Percentiles rank a stretch among this genome's conserved stretches.
phyloP scores from a whole-genome alignment of 208 protist species.

The Naegleria fowleri region DNA sequence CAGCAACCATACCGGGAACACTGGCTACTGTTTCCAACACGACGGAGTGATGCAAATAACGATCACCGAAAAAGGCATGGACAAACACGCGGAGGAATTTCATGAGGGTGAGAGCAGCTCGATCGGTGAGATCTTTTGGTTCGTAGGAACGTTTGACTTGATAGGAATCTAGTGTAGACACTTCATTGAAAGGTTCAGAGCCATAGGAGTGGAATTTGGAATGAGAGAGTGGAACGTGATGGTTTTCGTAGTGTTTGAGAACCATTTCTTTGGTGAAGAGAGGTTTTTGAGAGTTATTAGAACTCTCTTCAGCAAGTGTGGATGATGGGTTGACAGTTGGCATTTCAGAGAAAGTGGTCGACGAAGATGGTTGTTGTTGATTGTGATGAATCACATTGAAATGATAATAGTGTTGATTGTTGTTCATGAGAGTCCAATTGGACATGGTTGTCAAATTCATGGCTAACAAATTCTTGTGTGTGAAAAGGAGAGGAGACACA shows the following conservation, averaged over 20 bases:
- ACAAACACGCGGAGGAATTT: not conserved
- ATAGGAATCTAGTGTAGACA: not conserved
- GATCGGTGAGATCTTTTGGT: not conserved
- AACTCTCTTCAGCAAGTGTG: too few relatives aligned
- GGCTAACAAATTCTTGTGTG: too few relatives aligned
- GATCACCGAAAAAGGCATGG: not conserved
- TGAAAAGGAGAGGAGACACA: too few relatives aligned
- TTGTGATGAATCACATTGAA: too few relatives aligned
- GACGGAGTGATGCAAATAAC: slow-evolving; percentile 46
- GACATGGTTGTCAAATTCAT: too few relatives aligned
- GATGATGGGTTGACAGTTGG: too few relatives aligned
- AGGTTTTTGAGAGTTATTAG: not conserved
- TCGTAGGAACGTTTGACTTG: too few relatives aligned
- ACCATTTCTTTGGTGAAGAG: not conserved
- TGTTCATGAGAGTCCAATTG: too few relatives aligned
- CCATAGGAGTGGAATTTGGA: not conserved
- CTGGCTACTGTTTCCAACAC: slow-evolving; percentile 68
- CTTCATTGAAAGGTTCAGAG: not conserved
- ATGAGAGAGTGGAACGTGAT: not conserved
- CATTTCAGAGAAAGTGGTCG: too few relatives aligned
- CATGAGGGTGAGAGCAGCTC: not conserved
- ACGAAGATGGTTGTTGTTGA: too few relatives aligned
- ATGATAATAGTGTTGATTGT: too few relatives aligned
- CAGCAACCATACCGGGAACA: slow-evolving; percentile 66
- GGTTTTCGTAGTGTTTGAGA: not conserved